These are phyloP conservation scores for Cinnamomum chago DNA, from an alignment of 164 flowering plant genomes.

Conservation along the genomic window DNA sequence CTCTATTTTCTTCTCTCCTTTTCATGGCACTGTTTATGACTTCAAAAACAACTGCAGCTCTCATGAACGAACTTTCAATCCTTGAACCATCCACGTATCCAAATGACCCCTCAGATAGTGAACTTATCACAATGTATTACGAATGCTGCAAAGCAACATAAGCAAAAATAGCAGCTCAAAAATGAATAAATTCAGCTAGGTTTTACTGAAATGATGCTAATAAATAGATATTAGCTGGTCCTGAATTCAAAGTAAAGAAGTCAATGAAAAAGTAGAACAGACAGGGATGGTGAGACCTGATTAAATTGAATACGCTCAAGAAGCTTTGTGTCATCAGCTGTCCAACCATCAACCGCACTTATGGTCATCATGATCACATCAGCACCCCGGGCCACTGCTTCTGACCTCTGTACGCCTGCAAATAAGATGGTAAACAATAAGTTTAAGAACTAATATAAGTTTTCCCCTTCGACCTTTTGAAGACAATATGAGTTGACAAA, in stretches of 20 bases:
- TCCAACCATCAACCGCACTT: slow-evolving; percentile 95
- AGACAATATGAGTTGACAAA: neutral
- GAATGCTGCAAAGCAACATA: too few relatives aligned
- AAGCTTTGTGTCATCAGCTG: slow-evolving; percentile 65
- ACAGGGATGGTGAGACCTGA: slow-evolving; percentile 36
- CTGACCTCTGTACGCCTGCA: slow-evolving; percentile 94
- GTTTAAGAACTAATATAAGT: neutral
- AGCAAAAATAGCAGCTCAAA: too few relatives aligned
- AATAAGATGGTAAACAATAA: slow-evolving; percentile 2
- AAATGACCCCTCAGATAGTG: too few relatives aligned
- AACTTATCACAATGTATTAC: too few relatives aligned
- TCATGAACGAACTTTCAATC: too few relatives aligned
- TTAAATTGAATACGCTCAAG: slow-evolving; percentile 56
- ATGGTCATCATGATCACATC: slow-evolving; percentile 80
- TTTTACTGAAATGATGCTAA: neutral
- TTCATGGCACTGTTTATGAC: too few relatives aligned
- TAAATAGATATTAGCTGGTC: neutral
- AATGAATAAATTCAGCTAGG: neutral
- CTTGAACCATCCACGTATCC: too few relatives aligned
- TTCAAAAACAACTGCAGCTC: too few relatives aligned
- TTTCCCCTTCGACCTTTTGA: neutral
- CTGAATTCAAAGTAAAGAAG: neutral
- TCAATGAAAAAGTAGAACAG: neutral
- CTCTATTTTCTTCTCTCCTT: too few relatives aligned
- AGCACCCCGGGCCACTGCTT: slow-evolving; percentile 88